phyloP scores from a whole-genome alignment of 345 rosid genomes.

The Heritiera fomes region DNA sequence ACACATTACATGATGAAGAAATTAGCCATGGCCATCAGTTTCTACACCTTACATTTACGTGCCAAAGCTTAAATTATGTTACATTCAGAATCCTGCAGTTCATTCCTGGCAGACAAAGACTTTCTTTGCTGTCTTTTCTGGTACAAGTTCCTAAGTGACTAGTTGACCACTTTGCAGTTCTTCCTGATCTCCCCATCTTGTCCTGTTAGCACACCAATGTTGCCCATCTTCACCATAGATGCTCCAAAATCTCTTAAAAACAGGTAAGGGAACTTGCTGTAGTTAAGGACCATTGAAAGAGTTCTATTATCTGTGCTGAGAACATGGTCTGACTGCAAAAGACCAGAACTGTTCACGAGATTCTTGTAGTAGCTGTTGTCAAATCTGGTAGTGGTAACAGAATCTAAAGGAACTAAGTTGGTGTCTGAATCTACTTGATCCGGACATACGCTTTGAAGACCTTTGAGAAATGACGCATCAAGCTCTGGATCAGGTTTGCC shows the following conservation, averaged over 20 bases:
- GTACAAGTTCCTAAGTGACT: constrained; percentile 13
- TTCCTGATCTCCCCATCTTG: constrained; percentile 61
- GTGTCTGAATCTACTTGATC: constrained; percentile 48
- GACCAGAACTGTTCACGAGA: constrained; percentile 49
- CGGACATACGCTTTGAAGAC: constrained; percentile 51
- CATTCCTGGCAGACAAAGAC: too few relatives aligned
- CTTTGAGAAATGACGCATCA: constrained; percentile 46
- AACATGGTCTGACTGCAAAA: constrained; percentile 74
- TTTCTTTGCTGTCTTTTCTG: too few relatives aligned
- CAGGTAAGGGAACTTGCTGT: constrained; percentile 54
- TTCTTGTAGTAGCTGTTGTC: constrained; percentile 57
- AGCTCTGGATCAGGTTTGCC: constrained; percentile 62
- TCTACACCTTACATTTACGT: too few relatives aligned
- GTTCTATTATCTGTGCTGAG: constrained; percentile 51
- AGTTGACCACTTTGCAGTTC: constrained; percentile 55
- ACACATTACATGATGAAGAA: too few relatives aligned
- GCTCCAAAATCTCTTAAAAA: constrained; percentile 53
- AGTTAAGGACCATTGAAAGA: constrained; percentile 46
- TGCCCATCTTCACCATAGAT: constrained; percentile 67
- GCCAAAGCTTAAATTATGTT: too few relatives aligned
- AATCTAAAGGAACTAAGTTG: constrained; percentile 50
- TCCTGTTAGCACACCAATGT: constrained; percentile 56
- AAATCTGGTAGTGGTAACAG: constrained; percentile 36
- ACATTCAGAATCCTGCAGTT: not conserved
- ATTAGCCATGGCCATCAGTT: too few relatives aligned